Evolutionary conservation across 2,329 filamentous ascomycete genomes (phyloP).

Genomic region (Aspergillus puulaauensis): DNA sequence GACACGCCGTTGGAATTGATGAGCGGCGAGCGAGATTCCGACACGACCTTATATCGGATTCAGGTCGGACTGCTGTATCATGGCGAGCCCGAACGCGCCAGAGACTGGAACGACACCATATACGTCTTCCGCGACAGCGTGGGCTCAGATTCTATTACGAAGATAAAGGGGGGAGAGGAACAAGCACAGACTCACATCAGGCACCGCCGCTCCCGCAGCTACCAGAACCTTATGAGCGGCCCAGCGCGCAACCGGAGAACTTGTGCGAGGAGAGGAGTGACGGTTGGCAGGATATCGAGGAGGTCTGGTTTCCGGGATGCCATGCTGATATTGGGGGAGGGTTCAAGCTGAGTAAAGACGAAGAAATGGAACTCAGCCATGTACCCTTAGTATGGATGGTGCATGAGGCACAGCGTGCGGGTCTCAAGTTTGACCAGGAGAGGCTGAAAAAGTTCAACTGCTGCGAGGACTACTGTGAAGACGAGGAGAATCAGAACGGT

Average conservation of each 20-base stretch:
- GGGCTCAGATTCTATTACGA: not conserved
- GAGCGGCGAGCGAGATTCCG: not conserved
- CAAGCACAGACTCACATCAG: not conserved
- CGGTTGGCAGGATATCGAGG: not conserved
- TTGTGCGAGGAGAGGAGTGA: not conserved
- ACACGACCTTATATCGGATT: not conserved
- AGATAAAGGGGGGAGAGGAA: not conserved
- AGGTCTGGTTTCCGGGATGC: not conserved
- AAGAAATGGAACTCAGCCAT: not conserved
- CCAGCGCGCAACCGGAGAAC: not conserved
- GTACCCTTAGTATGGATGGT: not conserved
- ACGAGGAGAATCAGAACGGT: too few relatives aligned
- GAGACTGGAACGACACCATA: not conserved
- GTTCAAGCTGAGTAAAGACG: not conserved
- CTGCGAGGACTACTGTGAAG: too few relatives aligned
- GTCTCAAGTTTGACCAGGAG: too few relatives aligned
- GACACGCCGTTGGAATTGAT: constrained; percentile 19
- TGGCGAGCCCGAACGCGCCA: not conserved
- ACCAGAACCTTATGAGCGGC: not conserved
- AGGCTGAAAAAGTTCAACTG: too few relatives aligned
- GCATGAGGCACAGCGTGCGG: not conserved
- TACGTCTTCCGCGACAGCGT: not conserved
- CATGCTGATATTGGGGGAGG: not conserved
- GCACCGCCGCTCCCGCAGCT: not conserved
- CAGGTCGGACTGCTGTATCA: not conserved